These are phyloP conservation scores for Collybia sordida DNA, from an alignment of 768 basidiomycete species.

Conservation along the genomic window DNA sequence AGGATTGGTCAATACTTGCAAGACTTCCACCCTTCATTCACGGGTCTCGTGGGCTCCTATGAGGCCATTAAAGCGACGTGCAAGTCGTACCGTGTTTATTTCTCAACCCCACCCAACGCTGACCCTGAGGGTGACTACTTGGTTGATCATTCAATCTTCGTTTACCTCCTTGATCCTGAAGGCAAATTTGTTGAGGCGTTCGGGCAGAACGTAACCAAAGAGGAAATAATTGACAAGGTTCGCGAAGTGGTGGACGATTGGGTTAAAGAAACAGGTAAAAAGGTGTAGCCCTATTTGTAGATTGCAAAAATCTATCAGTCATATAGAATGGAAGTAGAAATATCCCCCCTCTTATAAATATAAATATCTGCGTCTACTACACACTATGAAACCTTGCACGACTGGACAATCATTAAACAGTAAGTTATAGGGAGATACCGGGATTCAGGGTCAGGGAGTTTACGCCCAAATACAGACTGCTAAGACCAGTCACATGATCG, in stretches of 20 bases:
- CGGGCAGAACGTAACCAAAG: conserved; percentile 74
- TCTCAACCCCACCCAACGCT: conserved; percentile 90
- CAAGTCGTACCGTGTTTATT: conserved; percentile 97
- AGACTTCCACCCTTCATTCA: conserved; percentile 91
- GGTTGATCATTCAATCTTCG: conserved; percentile 95
- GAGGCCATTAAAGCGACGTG: conserved; percentile 82
- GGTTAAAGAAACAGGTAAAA: conserved; percentile 38
- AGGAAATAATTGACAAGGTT: conserved; percentile 67
- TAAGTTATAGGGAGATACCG: too few relatives aligned
- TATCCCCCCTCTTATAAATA: background rate
- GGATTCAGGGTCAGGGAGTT: too few relatives aligned
- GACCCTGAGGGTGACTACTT: conserved; percentile 92
- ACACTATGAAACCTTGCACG: too few relatives aligned
- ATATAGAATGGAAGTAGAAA: background rate
- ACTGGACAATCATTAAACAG: too few relatives aligned
- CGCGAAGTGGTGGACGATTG: conserved; percentile 46
- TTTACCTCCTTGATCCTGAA: conserved; percentile 96
- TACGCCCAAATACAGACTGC: too few relatives aligned
- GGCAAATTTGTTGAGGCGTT: conserved; percentile 97
- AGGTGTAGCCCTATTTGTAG: conserved; percentile 19
- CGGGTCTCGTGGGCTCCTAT: conserved; percentile 87
- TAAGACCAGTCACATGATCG: too few relatives aligned
- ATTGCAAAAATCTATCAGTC: background rate
- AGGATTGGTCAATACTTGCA: conserved; percentile 63
- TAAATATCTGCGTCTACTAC: background rate